Evolutionary conservation across 352 stramenopile genomes (phyloP).

Genomic region (Peronosclerospora sorghi): DNA sequence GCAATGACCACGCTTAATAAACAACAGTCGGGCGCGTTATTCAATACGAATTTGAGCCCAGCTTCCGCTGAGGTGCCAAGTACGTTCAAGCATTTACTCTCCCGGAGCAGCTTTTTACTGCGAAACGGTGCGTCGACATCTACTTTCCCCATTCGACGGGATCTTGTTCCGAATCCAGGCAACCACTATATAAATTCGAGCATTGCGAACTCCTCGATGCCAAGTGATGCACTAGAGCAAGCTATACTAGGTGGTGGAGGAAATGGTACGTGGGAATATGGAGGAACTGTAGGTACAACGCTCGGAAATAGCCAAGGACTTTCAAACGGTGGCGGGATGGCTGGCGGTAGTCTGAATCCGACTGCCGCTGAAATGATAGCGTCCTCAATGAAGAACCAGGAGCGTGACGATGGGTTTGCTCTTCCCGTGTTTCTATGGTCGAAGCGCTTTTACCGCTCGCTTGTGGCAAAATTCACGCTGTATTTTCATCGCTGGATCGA

Average conservation of each 20-base stretch:
- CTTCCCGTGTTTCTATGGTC: slow-evolving; percentile 77
- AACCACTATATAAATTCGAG: slow-evolving; percentile 35
- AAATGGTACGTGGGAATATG: slow-evolving; percentile 9
- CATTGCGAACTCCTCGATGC: slow-evolving; percentile 16
- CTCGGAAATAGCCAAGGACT: slow-evolving; percentile 15
- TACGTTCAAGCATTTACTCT: slow-evolving; percentile 48
- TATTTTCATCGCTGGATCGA: slow-evolving; percentile 77
- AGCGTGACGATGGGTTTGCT: slow-evolving; percentile 67
- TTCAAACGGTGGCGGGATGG: slow-evolving; percentile 12
- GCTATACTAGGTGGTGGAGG: slow-evolving; percentile 40
- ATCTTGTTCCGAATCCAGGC: slow-evolving; percentile 28
- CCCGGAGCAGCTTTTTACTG: slow-evolving; percentile 49
- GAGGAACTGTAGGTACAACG: slow-evolving; percentile 11
- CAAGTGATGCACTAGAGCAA: slow-evolving; percentile 56
- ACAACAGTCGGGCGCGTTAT: slow-evolving; percentile 20
- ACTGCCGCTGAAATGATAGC: slow-evolving; percentile 74
- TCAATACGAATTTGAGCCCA: slow-evolving; percentile 29
- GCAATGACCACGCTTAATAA: slow-evolving; percentile 21
- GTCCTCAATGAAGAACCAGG: slow-evolving; percentile 57
- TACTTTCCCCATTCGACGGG: slow-evolving; percentile 26
- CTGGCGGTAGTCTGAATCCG: slow-evolving; percentile 33
- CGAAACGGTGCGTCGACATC: slow-evolving; percentile 23
- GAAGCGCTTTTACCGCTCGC: slow-evolving; percentile 69
- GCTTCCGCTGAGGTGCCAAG: slow-evolving; percentile 26
- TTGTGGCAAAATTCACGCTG: slow-evolving; percentile 76